A percentile compares a stretch with the other conserved stretches of the same genome.
phyloP scores from a whole-genome alignment of 768 basidiomycete species.

The Leccinellum albellum region DNA sequence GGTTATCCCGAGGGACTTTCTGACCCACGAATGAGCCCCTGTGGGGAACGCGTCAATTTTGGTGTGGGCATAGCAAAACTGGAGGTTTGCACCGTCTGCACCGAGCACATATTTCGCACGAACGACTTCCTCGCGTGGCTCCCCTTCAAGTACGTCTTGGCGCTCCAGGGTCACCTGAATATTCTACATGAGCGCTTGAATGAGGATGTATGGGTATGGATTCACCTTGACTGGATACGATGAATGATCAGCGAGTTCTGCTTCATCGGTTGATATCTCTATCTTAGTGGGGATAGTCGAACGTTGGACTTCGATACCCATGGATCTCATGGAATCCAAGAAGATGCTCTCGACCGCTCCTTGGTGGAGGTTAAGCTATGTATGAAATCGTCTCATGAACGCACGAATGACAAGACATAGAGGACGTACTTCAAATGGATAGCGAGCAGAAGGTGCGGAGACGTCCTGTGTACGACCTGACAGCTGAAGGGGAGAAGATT shows the following conservation, averaged over 20 bases:
- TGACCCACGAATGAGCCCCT: slow-evolving; percentile 85
- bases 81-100: slow-evolving; percentile 52
- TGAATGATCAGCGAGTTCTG: slow-evolving; percentile 17
- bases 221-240: neutral
- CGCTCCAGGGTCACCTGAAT: slow-evolving; percentile 20
- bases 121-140: slow-evolving; percentile 50
- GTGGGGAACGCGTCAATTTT: slow-evolving; percentile 4
- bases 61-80: neutral
- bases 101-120: slow-evolving; percentile 75
- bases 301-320: slow-evolving; percentile 32
- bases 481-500: slow-evolving; percentile 36
- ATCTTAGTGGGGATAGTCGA: slow-evolving; percentile 29
- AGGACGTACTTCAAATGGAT: slow-evolving; percentile 59
- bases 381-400: slow-evolving; percentile 5
- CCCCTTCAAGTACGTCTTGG: slow-evolving; percentile 27
- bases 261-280: slow-evolving; percentile 26
- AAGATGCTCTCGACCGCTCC: slow-evolving; percentile 34
- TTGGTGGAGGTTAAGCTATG: slow-evolving; percentile 31
- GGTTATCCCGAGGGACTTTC: slow-evolving; percentile 56
- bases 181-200: slow-evolving; percentile 13
- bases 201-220: slow-evolving; percentile 11
- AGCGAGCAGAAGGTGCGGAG: slow-evolving; percentile 57
- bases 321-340: slow-evolving; percentile 23
- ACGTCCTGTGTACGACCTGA: slow-evolving; percentile 61
- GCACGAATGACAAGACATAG: neutral